These are phyloP conservation scores for Thelephora terrestris DNA, from an alignment of 1,284 basidiomycete genomes.

Conservation along the genomic window DNA sequence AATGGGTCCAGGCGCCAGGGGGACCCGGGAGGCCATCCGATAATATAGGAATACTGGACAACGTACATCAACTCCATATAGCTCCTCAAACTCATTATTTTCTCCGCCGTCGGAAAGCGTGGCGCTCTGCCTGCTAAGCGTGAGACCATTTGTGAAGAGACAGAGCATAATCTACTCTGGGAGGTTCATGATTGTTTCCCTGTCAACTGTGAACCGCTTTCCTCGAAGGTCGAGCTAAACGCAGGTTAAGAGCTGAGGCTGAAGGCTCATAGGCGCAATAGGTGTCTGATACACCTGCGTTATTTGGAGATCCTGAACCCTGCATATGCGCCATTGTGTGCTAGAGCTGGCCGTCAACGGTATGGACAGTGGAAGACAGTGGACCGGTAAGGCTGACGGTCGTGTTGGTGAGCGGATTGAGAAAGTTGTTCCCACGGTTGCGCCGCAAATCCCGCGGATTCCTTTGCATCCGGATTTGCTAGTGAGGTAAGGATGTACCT, in stretches of 20 bases:
- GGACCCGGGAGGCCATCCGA: too few relatives aligned
- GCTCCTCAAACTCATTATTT: slow-evolving; percentile 85
- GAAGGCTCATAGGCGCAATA: slow-evolving; percentile 52
- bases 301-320: slow-evolving; percentile 66
- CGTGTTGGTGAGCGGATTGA: too few relatives aligned
- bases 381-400: too few relatives aligned
- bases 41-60: too few relatives aligned
- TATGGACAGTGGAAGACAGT: too few relatives aligned
- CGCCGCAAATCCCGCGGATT: too few relatives aligned
- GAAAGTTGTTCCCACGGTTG: too few relatives aligned
- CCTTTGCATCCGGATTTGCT: too few relatives aligned
- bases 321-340: slow-evolving; percentile 37
- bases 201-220: slow-evolving; percentile 87
- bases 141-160: slow-evolving; percentile 95
- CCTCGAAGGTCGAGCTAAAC: slow-evolving; percentile 91
- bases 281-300: slow-evolving; percentile 76
- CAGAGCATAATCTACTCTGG: slow-evolving; percentile 96
- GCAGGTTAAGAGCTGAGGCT: slow-evolving; percentile 76
- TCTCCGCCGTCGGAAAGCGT: slow-evolving; percentile 63
- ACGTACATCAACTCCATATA: slow-evolving; percentile 93
- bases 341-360: neutral
- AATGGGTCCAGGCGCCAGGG: too few relatives aligned
- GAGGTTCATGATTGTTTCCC: slow-evolving; percentile 97
- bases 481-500: too few relatives aligned
- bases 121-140: slow-evolving; percentile 80